Evolutionary conservation across 2,329 filamentous ascomycete genomes (phyloP).

Genomic region (Coniosporium tulheliwenetii): DNA sequence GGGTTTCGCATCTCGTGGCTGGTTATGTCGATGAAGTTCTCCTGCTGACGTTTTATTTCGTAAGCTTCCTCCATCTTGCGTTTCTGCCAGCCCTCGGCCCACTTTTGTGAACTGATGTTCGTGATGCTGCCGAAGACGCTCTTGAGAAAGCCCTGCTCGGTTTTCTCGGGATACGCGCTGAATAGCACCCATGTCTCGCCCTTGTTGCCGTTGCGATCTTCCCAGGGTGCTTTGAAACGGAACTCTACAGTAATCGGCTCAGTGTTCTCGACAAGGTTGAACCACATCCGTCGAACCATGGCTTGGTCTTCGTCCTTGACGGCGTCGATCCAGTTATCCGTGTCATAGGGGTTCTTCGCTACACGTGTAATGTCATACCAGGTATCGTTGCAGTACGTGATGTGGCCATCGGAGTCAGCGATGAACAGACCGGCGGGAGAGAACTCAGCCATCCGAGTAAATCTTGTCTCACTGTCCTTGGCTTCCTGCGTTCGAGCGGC

Average conservation of each 20-base stretch:
- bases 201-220: conserved; percentile 40
- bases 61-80: conserved; percentile 66
- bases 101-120: conserved; percentile 75
- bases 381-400: conserved; percentile 71
- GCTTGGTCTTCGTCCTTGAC: conserved; percentile 51
- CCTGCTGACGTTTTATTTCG: conserved; percentile 65
- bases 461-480: conserved; percentile 53
- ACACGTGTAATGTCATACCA: conserved; percentile 56
- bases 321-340: conserved; percentile 56
- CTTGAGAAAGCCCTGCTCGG: conserved; percentile 48
- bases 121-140: conserved; percentile 69
- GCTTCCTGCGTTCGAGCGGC: conserved; percentile 43
- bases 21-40: conserved; percentile 70
- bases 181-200: conserved; percentile 64
- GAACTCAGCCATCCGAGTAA: conserved; percentile 73
- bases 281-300: conserved; percentile 46
- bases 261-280: conserved; percentile 43
- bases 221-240: conserved; percentile 54
- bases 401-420: conserved; percentile 52
- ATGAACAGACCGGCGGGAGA: conserved; percentile 78
- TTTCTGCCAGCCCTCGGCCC: conserved; percentile 67
- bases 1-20: conserved; percentile 63
- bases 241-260: conserved; percentile 56
- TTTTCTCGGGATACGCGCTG: conserved; percentile 59
- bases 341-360: conserved; percentile 39